Conservation (phyloP, 1,284 basidiomycete species). For the Tylopilus orsonianus region DNA sequence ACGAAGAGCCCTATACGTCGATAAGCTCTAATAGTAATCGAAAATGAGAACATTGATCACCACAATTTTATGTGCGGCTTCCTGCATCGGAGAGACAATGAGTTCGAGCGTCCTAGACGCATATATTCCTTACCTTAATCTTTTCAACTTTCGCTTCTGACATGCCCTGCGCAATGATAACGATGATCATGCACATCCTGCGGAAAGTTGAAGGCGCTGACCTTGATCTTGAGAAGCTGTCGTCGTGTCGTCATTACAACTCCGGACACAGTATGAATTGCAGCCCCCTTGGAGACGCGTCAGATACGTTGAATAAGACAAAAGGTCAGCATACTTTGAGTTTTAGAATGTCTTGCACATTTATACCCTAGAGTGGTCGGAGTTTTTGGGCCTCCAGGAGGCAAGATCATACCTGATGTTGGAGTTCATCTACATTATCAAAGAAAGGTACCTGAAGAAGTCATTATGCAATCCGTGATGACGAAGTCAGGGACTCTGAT, state of each 20-base stretch:
- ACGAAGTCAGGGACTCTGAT: background rate
- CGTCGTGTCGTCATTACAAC: slow-evolving; percentile 85
- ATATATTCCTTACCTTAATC: slow-evolving; percentile 67
- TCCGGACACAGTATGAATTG: slow-evolving; percentile 78
- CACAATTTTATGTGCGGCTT: slow-evolving; percentile 82
- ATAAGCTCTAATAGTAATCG: slow-evolving; percentile 1
- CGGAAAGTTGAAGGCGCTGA: slow-evolving; percentile 31
- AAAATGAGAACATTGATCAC: slow-evolving; percentile 37
- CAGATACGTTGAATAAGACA: background rate
- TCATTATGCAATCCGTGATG: background rate
- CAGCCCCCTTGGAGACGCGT: slow-evolving; percentile 50
- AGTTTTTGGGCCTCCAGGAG: background rate
- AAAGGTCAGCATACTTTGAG: slow-evolving; percentile 61
- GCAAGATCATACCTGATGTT: slow-evolving; percentile 68
- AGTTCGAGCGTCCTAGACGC: slow-evolving; percentile 13
- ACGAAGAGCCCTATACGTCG: slow-evolving; percentile 70
- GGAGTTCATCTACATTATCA: slow-evolving; percentile 85
- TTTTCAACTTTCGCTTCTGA: slow-evolving; percentile 95
- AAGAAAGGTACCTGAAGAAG: slow-evolving; percentile 54
- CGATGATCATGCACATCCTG: slow-evolving; percentile 6
- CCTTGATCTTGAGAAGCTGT: slow-evolving; percentile 91
- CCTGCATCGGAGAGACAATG: slow-evolving; percentile 43
- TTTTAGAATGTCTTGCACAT: slow-evolving; percentile 90
- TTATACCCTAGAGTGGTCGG: slow-evolving; percentile 70
- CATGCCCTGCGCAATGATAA: slow-evolving; percentile 56